Conservation (phyloP, 768 basidiomycete genomes). For the Kwoniella dendrophila region DNA sequence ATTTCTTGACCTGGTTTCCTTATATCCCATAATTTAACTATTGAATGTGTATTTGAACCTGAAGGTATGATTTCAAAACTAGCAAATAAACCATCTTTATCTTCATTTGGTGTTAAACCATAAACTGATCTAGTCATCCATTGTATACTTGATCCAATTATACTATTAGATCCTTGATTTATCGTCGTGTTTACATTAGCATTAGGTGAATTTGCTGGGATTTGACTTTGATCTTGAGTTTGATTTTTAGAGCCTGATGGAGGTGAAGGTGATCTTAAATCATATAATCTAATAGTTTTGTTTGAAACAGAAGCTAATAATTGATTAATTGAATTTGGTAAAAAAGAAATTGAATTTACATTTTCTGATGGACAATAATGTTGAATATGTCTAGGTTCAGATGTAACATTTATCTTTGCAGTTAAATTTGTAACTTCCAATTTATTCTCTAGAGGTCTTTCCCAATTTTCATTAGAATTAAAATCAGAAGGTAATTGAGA, state of each 20-base stretch:
- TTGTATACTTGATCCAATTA: constrained; percentile 7
- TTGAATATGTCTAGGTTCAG: constrained; percentile 41
- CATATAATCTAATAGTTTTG: constrained; percentile 42
- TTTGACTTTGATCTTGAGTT: constrained; percentile 14
- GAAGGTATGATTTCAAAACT: constrained; percentile 39
- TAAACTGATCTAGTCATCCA: constrained; percentile 47
- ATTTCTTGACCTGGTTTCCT: constrained; percentile 36
- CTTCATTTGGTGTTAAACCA: constrained; percentile 40
- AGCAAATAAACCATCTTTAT: constrained; percentile 39
- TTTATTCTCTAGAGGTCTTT: constrained; percentile 33
- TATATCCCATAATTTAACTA: constrained; percentile 52
- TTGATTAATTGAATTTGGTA: constrained; percentile 23
- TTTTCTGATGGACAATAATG: constrained; percentile 47
- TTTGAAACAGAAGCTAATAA: constrained; percentile 39
- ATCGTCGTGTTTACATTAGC: neutral
- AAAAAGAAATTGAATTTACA: constrained; percentile 41
- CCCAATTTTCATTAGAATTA: constrained; percentile 15
- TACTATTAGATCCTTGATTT: constrained; percentile 13
- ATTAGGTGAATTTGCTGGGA: neutral
- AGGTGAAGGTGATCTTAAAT: constrained; percentile 34
- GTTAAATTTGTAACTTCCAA: constrained; percentile 35
- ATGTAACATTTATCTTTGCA: constrained; percentile 18
- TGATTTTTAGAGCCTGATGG: neutral
- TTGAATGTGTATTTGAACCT: constrained; percentile 14
- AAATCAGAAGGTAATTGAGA: constrained; percentile 24